Conservation (phyloP, 2,329 filamentous ascomycete species). For the Dactylonectria estremocensis region DNA sequence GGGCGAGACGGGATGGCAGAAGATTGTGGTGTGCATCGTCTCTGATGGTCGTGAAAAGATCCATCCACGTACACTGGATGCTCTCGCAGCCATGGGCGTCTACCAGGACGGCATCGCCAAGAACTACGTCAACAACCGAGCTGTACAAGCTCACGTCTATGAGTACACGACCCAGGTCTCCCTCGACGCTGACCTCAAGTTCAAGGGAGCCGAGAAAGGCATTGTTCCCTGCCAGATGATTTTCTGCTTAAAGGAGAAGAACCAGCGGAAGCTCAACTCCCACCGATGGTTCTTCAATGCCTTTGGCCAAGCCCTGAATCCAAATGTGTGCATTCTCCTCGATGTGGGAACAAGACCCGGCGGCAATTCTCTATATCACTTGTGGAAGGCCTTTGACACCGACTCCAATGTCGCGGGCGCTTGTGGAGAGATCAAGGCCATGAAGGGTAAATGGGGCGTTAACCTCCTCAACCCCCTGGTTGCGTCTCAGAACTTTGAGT, state of each 20-base stretch:
- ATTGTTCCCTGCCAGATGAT: constrained; percentile 99
- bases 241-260: constrained; percentile 98
- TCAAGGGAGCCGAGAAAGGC: constrained; percentile 99
- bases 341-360: constrained; percentile 97
- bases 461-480: constrained; percentile 94
- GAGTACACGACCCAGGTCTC: constrained; percentile 99
- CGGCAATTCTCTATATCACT: constrained; percentile 91
- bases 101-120: constrained; percentile 99
- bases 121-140: constrained; percentile 96
- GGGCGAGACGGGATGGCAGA: constrained; percentile 98
- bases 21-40: constrained; percentile 98
- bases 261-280: constrained; percentile 97
- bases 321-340: constrained; percentile 96
- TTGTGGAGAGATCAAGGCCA: constrained; percentile 97
- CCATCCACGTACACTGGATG: constrained; percentile 93
- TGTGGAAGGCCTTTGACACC: constrained; percentile 99
- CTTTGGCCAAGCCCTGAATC: constrained; percentile 91
- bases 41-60: constrained; percentile 93
- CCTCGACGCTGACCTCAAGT: constrained; percentile 94
- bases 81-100: constrained; percentile 94
- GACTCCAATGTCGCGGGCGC: constrained; percentile 98
- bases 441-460: constrained; percentile 87
- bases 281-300: constrained; percentile 99
- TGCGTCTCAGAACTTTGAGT: constrained; percentile 98
- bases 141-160: constrained; percentile 97